A percentile compares a stretch with the other conserved stretches of the same genome.
Conservation (phyloP, 2,329 filamentous ascomycete species). For the Nemania sp. region DNA sequence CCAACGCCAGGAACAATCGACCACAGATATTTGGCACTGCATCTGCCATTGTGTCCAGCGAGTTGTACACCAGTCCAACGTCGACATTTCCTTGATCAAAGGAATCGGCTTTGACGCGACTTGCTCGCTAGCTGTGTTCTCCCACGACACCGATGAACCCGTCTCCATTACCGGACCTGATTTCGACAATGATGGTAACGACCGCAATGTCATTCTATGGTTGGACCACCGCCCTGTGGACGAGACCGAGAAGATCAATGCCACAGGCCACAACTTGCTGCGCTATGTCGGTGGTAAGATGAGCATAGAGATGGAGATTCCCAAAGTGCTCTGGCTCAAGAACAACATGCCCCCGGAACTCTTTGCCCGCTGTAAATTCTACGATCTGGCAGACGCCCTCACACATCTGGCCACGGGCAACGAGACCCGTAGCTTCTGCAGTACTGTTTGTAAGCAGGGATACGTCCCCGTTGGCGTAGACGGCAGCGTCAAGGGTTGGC, state of each 20-base stretch:
- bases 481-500: constrained; percentile 97
- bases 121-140: constrained; percentile 95
- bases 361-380: constrained; percentile 95
- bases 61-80: constrained; percentile 83
- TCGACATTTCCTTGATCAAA: constrained; percentile 79
- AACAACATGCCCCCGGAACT: constrained; percentile 95
- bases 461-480: constrained; percentile 97
- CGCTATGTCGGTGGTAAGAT: constrained; percentile 97
- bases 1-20: constrained; percentile 86
- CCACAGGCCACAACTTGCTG: constrained; percentile 89
- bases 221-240: constrained; percentile 92
- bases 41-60: constrained; percentile 90
- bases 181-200: constrained; percentile 82
- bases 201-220: constrained; percentile 97
- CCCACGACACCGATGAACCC: constrained; percentile 88
- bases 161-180: constrained; percentile 89
- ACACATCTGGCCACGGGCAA: constrained; percentile 94
- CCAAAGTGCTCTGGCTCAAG: constrained; percentile 98
- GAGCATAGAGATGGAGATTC: constrained; percentile 99
- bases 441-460: constrained; percentile 96
- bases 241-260: constrained; percentile 94
- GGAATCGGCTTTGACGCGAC: constrained; percentile 98
- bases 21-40: constrained; percentile 94
- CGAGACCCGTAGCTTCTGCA: constrained; percentile 94
- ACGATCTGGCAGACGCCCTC: constrained; percentile 91